Conservation (phyloP, 2,329 filamentous ascomycete species). For the Nemania diffusa region DNA sequence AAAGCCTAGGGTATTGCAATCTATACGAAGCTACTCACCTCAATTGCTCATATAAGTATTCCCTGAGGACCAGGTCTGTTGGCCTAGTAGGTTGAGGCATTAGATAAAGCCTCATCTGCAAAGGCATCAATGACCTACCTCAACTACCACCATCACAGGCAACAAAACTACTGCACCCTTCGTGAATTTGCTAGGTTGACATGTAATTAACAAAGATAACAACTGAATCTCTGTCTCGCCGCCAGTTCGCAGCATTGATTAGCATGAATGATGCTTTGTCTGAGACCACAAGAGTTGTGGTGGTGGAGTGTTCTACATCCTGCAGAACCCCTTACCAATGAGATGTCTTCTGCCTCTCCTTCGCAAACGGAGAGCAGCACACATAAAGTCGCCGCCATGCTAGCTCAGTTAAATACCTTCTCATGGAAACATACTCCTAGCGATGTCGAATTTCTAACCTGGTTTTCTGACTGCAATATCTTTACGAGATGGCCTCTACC, state of each 20-base stretch:
- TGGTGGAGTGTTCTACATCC: constrained; percentile 15
- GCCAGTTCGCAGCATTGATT: constrained; percentile 6
- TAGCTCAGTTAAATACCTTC: background rate
- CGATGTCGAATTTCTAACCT: no score
- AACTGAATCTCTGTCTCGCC: constrained; percentile 28
- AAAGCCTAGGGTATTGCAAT: no score
- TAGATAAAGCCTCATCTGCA: background rate
- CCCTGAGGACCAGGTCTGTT: background rate
- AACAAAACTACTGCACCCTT: background rate
- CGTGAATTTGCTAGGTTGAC: background rate
- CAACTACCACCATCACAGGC: background rate
- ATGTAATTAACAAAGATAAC: constrained; percentile 12
- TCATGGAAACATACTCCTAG: background rate
- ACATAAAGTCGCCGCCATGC: constrained; percentile 16
- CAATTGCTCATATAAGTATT: background rate
- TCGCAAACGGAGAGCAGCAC: constrained; percentile 12
- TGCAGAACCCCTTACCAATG: constrained; percentile 9
- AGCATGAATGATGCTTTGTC: constrained; percentile 27
- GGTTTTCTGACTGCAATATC: background rate
- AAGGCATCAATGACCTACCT: background rate
- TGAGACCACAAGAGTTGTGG: constrained; percentile 11
- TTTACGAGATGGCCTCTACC: constrained; percentile 8
- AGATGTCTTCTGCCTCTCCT: background rate
- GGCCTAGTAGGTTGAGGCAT: background rate
- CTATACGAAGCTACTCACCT: no score